phyloP scores from a whole-genome alignment of 208 protist species.

The Crithidia bombi region DNA sequence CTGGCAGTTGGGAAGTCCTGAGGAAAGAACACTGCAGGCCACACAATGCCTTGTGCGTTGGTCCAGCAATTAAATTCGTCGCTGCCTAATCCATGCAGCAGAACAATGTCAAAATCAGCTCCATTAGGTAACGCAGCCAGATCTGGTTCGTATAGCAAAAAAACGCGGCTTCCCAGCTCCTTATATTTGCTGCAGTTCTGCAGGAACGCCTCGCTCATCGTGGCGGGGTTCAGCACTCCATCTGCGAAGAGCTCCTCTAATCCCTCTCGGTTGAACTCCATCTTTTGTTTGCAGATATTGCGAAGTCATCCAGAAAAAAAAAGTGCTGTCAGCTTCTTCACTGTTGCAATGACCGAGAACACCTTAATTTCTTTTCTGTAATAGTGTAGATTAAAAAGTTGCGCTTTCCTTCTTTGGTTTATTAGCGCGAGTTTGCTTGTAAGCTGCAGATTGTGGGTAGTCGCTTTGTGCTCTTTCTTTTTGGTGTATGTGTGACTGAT shows the following conservation, averaged over 20 bases:
- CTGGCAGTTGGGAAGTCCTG: slow-evolving; percentile 72
- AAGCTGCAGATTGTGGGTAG: no score
- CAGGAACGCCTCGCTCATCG: slow-evolving; percentile 26
- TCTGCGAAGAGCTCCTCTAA: slow-evolving; percentile 50
- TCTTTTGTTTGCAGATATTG: no score
- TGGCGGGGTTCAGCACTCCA: slow-evolving; percentile 41
- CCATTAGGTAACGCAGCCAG: not conserved
- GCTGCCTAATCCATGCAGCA: slow-evolving; percentile 77
- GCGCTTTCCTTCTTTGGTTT: no score
- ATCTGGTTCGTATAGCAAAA: slow-evolving; percentile 34
- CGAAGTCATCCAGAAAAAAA: not conserved
- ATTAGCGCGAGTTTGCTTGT: no score
- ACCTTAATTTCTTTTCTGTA: no score
- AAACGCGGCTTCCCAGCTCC: slow-evolving; percentile 40
- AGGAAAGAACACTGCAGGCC: slow-evolving; percentile 67
- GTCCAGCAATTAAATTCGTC: slow-evolving; percentile 74
- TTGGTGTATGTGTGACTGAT: no score
- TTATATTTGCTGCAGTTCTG: slow-evolving; percentile 33
- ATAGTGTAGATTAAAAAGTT: no score
- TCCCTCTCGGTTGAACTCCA: slow-evolving; percentile 46
- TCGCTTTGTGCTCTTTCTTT: no score
- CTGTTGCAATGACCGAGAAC: not conserved
- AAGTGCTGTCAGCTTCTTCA: not conserved
- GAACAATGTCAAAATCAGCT: slow-evolving; percentile 61
- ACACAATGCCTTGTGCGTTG: slow-evolving; percentile 53